phyloP scores from a whole-genome alignment of 202 grass and related monocot species.

The Zizania palustris region DNA sequence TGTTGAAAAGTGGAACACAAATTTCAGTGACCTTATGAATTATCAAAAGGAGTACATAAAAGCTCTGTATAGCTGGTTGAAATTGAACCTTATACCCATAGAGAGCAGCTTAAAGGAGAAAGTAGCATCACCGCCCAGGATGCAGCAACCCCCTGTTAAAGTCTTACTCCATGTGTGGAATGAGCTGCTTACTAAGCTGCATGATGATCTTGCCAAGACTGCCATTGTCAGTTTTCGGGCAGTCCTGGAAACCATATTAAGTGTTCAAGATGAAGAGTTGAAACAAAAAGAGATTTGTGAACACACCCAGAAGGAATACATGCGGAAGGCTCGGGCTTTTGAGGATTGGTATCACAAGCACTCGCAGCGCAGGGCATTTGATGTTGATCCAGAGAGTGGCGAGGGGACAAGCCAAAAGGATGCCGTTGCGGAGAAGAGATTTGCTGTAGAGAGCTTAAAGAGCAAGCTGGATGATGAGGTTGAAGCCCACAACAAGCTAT shows the following conservation, averaged over 20 bases:
- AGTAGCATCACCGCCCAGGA: conserved; percentile 74
- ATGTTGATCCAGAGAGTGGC: conserved; percentile 51
- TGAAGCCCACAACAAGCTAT: conserved; percentile 61
- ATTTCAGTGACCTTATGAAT: conserved; percentile 67
- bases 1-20: conserved; percentile 73
- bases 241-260: conserved; percentile 74
- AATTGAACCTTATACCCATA: conserved; percentile 88
- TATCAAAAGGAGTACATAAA: conserved; percentile 85
- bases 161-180: conserved; percentile 78
- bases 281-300: conserved; percentile 80
- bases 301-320: conserved; percentile 68
- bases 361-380: conserved; percentile 51
- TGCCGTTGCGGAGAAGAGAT: conserved; percentile 61
- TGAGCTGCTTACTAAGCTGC: conserved; percentile 73
- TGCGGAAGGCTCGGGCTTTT: conserved; percentile 70
- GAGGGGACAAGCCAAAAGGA: conserved; percentile 69
- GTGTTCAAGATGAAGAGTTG: conserved; percentile 88
- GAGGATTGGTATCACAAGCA: conserved; percentile 92
- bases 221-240: conserved; percentile 82
- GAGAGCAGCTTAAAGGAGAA: conserved; percentile 97
- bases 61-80: conserved; percentile 81
- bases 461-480: conserved; percentile 63
- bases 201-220: conserved; percentile 75
- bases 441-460: conserved; percentile 64
- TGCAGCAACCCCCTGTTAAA: conserved; percentile 72